Percentiles rank a stretch among this genome's conserved stretches.
phyloP scores from a whole-genome alignment of 2,329 filamentous ascomycete species.

The Corinectria fuckeliana region DNA sequence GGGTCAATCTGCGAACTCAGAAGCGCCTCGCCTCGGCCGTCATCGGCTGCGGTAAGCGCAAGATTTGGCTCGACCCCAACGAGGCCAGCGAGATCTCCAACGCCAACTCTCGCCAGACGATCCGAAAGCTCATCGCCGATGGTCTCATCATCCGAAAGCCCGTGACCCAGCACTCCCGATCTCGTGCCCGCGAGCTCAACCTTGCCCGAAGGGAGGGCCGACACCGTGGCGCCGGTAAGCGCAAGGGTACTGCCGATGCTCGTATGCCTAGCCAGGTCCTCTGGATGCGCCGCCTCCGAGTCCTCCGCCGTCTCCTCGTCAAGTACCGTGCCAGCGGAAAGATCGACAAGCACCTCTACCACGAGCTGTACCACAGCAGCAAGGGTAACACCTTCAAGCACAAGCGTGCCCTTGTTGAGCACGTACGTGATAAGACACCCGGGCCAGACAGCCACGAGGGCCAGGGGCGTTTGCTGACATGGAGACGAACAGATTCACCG shows the following conservation, averaged over 20 bases:
- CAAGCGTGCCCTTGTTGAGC: constrained; percentile 99
- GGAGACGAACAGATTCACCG: constrained; percentile 82
- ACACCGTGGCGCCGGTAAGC: constrained; percentile 99
- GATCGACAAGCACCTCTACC: constrained; percentile 99
- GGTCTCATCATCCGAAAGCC: constrained; percentile 99
- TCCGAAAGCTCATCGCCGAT: constrained; percentile 99
- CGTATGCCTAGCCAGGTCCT: constrained; percentile 98
- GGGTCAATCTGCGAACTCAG: constrained; percentile 99
- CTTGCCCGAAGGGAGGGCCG: constrained; percentile 92
- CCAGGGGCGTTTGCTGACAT: constrained; percentile 25
- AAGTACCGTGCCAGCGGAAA: constrained; percentile 99
- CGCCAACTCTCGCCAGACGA: constrained; percentile 99
- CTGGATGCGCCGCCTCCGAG: constrained; percentile 99
- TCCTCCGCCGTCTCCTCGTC: constrained; percentile 97
- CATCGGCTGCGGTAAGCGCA: constrained; percentile 98
- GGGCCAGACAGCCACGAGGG: not conserved
- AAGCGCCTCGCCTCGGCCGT: constrained; percentile 99
- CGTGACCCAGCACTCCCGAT: constrained; percentile 99
- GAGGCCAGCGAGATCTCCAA: constrained; percentile 99
- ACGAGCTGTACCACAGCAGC: constrained; percentile 99
- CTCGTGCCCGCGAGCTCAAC: constrained; percentile 93
- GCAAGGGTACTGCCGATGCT: constrained; percentile 99
- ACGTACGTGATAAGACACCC: constrained; percentile 73
- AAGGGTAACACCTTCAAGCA: constrained; percentile 99
- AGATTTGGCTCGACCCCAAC: constrained; percentile 99